Evolutionary conservation across 345 rosid genomes (phyloP).

Genomic region (Syzygium aqueum): DNA sequence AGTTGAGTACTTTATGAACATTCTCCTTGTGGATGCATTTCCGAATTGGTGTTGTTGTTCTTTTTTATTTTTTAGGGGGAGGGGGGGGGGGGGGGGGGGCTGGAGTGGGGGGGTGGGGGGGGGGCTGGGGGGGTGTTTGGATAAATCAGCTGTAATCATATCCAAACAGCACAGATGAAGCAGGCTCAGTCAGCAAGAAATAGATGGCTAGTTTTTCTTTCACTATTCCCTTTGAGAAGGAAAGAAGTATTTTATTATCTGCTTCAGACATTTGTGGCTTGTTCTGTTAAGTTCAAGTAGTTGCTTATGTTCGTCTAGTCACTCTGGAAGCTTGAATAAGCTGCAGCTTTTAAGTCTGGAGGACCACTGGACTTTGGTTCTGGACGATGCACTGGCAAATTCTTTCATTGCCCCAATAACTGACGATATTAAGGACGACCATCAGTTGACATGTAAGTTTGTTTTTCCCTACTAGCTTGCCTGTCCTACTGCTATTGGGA

Average conservation of each 20-base stretch:
- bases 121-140: neutral
- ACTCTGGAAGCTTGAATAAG: neutral
- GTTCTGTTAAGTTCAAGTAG: neutral
- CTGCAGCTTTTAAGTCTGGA: slow-evolving; percentile 58
- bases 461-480: neutral
- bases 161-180: neutral
- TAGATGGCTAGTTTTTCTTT: neutral
- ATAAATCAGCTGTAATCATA: neutral
- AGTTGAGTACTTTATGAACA: too few relatives aligned
- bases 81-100: too few relatives aligned
- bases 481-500: neutral
- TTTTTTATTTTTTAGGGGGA: neutral
- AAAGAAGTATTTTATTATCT: neutral
- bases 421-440: slow-evolving; percentile 81
- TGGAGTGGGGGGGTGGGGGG: neutral
- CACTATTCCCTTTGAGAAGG: neutral
- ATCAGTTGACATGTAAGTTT: slow-evolving; percentile 69
- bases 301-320: neutral
- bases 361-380: slow-evolving; percentile 68
- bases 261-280: neutral
- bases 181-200: neutral
- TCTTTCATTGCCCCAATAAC: slow-evolving; percentile 77
- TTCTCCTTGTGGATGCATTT: too few relatives aligned
- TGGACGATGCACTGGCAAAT: slow-evolving; percentile 87
- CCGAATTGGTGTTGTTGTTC: too few relatives aligned